Evolutionary conservation across 257 asterid species (phyloP), one percentile per base, ranked within the genome.

Genomic region (Catharanthus roseus): DNA sequence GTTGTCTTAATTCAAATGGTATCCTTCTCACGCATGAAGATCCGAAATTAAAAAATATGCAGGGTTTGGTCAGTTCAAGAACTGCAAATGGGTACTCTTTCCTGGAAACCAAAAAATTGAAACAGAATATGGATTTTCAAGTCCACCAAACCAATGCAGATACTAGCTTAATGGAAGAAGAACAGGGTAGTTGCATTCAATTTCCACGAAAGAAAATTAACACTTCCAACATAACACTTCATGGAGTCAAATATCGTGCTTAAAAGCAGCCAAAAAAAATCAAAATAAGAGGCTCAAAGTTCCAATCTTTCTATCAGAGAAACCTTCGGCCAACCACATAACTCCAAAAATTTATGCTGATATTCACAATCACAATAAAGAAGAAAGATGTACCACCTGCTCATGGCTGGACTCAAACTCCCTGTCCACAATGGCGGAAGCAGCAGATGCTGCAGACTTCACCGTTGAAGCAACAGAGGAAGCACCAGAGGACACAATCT

Each of bases 401-500:
- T 87, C 86, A 76, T 81, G 83, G 77, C 33, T 81, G n/a, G 87
- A 75, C n/a, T 91, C 90, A 3, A 58, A 73, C 19, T 91, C 97
- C 84, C 90, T 89, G 50, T 93, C 99, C 81, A 86, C 93, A 42
- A 85, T 80, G 15, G 93, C 87, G 0, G 97, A 88, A 78, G 98
- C 96, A 28, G 98, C 96, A 1, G 95, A 87, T 6, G 97, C 97
- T 49, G 96, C 97, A 62, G 97, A 93, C 89, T 86, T 85, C 50
- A 91, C 90, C 0, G 90, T 81, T 51, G 95, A 90, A 10, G 98
- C 99, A 58, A 91, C 97, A 2, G 88, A 68, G 0, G 95, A 88
- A 19, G 97, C 97, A 67, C 97, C 91, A 0, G 93, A 86, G 2
- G 97, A 89, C 74, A 91, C 95, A 78, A 85, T 82, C 89, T 82